Evolutionary conservation across 208 protist genomes (phyloP), one percentile per base, ranked within the genome.

Genomic region (Crithidia expoeki): DNA sequence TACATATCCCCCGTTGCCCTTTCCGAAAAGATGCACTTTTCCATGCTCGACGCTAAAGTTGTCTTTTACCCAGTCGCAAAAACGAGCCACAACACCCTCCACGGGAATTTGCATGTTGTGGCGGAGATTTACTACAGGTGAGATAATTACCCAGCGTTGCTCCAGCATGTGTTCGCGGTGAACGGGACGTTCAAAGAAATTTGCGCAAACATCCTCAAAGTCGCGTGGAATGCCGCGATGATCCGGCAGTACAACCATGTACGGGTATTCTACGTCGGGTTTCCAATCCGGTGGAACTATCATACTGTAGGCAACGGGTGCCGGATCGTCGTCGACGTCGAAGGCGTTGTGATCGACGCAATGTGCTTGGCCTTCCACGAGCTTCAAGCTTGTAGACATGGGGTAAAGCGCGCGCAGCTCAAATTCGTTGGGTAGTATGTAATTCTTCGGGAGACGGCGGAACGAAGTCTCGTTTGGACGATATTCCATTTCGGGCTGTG

Each of bases 171-270:
- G 47, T 56, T 90, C 75, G 19, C 74, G 72, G 53, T 94, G 88
- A 17, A 73, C 53, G 0, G 90, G 88, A 0, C 90, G 75, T 65
- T 95, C 88, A 75, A 95, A 95, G 50, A 95, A 93, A 61, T 93
- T 89, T 2, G 86, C 90, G 61, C 90, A 95, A 19, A 95, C 85
- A 65, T 95, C 90, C 61, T 93, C 90, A 79, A 95, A 95, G 70
- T 95, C 90, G 1, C 84, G 76, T 12, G 81, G 76, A 50, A 92
- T 71, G 30, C 90, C 90, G 19, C 88, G 60, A 61, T 94, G 86
- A 61, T 95, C 88, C 1, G 88, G 81, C 11, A 94, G 75, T 9
- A 93, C 87, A 17, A 95, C 84, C 83, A 95, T 89, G 64, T 90
- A 95, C 19, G 88, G 90, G 63, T 88, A 85, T 61, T 90, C 82